A percentile compares a stretch with the other conserved stretches of the same genome.
Conservation (phyloP, 2,329 filamentous ascomycete genomes). For the Stachybotrys chartarum region DNA sequence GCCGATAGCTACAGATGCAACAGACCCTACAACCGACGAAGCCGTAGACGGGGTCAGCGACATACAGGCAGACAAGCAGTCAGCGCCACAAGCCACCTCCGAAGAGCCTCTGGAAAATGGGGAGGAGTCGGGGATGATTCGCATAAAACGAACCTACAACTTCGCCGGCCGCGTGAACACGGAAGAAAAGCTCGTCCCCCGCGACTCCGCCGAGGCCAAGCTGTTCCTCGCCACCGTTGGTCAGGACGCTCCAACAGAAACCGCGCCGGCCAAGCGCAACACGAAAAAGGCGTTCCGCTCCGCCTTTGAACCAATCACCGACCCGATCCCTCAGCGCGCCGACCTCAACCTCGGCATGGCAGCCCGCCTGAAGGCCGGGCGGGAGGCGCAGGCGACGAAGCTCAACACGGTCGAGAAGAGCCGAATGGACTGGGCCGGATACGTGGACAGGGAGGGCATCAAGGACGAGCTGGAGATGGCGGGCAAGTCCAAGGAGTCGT, state of each 20-base stretch:
- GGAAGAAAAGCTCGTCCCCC: slow-evolving; percentile 62
- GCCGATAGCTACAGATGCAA: slow-evolving; percentile 3
- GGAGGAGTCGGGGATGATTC: slow-evolving; percentile 39
- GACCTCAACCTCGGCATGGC: slow-evolving; percentile 54
- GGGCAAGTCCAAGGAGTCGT: slow-evolving; percentile 58
- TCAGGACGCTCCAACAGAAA: slow-evolving; percentile 12
- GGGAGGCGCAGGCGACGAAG: slow-evolving; percentile 50
- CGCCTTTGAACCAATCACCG: slow-evolving; percentile 51
- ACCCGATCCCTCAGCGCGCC: slow-evolving; percentile 34
- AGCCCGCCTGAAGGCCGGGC: slow-evolving; percentile 38
- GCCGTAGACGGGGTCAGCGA: slow-evolving; percentile 6
- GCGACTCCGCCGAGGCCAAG: slow-evolving; percentile 58
- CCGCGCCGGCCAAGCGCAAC: slow-evolving; percentile 30
- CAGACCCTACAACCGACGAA: slow-evolving; percentile 1
- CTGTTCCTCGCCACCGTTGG: slow-evolving; percentile 51
- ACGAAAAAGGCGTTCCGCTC: slow-evolving; percentile 54
- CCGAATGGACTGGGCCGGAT: slow-evolving; percentile 66
- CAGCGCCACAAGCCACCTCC: neutral
- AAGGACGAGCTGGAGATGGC: slow-evolving; percentile 60
- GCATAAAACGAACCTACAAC: slow-evolving; percentile 65
- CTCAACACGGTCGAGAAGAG: slow-evolving; percentile 67
- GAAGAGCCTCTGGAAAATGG: slow-evolving; percentile 1
- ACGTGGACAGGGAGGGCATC: slow-evolving; percentile 64
- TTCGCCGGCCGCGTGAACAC: slow-evolving; percentile 67
- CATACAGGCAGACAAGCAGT: slow-evolving; percentile 2